Conservation (phyloP, 2,329 filamentous ascomycete species). For the Xylariales sp. region DNA sequence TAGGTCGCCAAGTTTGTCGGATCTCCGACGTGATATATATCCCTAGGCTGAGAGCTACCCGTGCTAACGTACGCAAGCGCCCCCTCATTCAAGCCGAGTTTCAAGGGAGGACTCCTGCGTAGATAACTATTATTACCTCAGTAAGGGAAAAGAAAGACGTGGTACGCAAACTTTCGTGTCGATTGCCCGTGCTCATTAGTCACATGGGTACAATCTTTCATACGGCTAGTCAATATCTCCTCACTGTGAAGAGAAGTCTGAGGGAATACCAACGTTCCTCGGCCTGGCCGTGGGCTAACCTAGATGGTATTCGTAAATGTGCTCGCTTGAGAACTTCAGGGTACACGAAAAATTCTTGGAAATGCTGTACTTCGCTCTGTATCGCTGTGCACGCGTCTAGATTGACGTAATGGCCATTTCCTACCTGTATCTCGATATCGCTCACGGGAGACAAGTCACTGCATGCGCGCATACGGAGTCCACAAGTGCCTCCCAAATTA, state of each 20-base stretch:
- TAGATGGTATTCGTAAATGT: not conserved
- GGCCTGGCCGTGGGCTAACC: constrained; percentile 11
- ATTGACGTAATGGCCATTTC: constrained; percentile 15
- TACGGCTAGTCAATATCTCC: constrained; percentile 2
- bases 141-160: not conserved
- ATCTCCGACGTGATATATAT: constrained; percentile 12
- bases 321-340: constrained; percentile 5
- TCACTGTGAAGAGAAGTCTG: not conserved
- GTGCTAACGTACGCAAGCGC: not conserved
- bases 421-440: constrained; percentile 9
- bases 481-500: not conserved
- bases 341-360: constrained; percentile 18
- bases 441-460: constrained; percentile 2
- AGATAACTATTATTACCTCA: not conserved
- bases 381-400: constrained; percentile 7
- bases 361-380: constrained; percentile 14
- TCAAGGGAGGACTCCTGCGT: constrained; percentile 7
- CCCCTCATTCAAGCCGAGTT: not conserved
- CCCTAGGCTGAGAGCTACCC: not conserved
- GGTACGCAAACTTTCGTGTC: not conserved
- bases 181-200: not conserved
- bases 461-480: not conserved
- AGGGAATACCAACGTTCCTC: not conserved
- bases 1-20: constrained; percentile 17
- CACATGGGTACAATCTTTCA: not conserved